Conservation (phyloP, 257 asterid genomes). For the Paraleonurus japonicus region DNA sequence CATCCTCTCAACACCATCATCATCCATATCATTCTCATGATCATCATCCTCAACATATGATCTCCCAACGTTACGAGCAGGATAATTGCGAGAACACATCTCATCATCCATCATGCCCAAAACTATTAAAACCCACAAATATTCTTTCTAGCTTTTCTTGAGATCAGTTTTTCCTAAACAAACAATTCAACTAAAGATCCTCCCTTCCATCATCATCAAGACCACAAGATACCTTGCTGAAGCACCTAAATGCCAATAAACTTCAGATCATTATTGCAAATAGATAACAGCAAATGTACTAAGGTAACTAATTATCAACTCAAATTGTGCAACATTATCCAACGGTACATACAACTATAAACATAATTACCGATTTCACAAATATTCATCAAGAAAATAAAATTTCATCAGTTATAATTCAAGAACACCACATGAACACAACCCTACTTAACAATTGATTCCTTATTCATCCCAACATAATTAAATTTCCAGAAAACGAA, state of each 20-base stretch:
- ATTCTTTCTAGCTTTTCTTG: background rate
- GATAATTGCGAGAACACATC: constrained; percentile 40
- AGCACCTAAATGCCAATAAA: constrained; percentile 15
- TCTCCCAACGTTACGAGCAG: constrained; percentile 27
- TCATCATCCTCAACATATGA: constrained; percentile 24
- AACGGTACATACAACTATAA: background rate
- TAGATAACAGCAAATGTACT: background rate
- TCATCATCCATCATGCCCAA: constrained; percentile 42
- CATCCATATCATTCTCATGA: too few relatives aligned
- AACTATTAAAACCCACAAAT: background rate
- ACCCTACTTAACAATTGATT: background rate
- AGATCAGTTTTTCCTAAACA: constrained; percentile 1
- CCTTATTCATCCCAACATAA: background rate
- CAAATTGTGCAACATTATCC: background rate
- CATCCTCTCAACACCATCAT: constrained; percentile 18
- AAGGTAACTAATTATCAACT: background rate
- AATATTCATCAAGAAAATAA: background rate
- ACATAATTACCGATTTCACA: background rate
- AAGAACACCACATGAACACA: too few relatives aligned
- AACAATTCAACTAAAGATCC: too few relatives aligned
- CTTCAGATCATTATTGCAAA: constrained; percentile 3
- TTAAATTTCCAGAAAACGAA: constrained; percentile 10
- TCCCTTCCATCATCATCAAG: background rate
- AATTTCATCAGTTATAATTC: background rate
- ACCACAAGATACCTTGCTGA: background rate